Conservation (phyloP, 768 basidiomycete genomes). For the Sporobolomyces roseus region DNA sequence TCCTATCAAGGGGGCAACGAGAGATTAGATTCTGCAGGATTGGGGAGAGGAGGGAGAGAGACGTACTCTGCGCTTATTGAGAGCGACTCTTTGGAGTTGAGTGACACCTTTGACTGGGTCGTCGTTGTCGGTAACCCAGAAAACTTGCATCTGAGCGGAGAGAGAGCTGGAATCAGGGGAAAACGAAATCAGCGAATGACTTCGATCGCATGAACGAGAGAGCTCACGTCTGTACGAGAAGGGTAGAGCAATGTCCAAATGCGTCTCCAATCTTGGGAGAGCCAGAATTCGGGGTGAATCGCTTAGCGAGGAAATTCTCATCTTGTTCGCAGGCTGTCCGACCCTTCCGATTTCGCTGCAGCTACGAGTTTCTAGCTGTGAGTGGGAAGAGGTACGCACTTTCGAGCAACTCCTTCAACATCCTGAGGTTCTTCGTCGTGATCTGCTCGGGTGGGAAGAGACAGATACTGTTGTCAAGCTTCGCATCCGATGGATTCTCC, state of each 20-base stretch:
- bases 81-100: conserved; percentile 18
- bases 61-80: conserved; percentile 16
- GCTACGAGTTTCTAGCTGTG: too few relatives aligned
- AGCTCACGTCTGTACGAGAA: conserved; percentile 76
- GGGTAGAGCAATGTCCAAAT: conserved; percentile 83
- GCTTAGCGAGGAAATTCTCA: conserved; percentile 56
- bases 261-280: conserved; percentile 72
- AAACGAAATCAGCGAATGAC: background rate
- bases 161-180: conserved; percentile 56
- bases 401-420: conserved; percentile 71
- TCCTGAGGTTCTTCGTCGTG: conserved; percentile 74
- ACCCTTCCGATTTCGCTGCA: conserved; percentile 8
- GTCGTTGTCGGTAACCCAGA: conserved; percentile 87
- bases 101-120: conserved; percentile 54
- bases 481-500: conserved; percentile 41
- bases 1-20: conserved; percentile 59
- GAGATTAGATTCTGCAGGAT: too few relatives aligned
- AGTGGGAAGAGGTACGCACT: conserved; percentile 52
- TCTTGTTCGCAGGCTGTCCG: conserved; percentile 63
- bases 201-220: background rate
- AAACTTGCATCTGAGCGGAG: conserved; percentile 85
- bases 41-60: too few relatives aligned
- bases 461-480: conserved; percentile 67
- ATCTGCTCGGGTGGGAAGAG: conserved; percentile 74
- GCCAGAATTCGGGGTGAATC: conserved; percentile 61